Conservation (phyloP, 2,329 filamentous ascomycete species). For the Diaporthe destruens region DNA sequence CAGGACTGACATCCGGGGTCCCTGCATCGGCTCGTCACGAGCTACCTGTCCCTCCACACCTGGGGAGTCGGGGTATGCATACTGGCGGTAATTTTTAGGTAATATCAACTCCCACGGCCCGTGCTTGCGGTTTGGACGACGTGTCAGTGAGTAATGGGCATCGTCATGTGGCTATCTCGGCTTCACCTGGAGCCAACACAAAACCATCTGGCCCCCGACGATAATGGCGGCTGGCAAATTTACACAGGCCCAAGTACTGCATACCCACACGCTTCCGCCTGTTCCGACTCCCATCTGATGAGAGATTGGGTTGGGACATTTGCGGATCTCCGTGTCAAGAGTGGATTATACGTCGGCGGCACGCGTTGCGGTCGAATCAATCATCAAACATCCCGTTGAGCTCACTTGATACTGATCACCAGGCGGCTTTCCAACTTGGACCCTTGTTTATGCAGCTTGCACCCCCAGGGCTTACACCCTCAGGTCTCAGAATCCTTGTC, state of each 20-base stretch:
- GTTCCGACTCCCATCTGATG: background rate
- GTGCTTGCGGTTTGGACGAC: constrained; percentile 27
- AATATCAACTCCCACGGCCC: constrained; percentile 25
- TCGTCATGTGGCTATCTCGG: constrained; percentile 33
- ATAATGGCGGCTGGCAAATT: constrained; percentile 25
- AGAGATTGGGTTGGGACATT: background rate
- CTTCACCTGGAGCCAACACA: constrained; percentile 21
- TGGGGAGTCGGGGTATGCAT: constrained; percentile 28
- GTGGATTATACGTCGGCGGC: background rate
- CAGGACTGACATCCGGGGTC: background rate
- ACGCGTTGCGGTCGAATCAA: background rate
- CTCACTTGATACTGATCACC: background rate
- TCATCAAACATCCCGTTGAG: background rate
- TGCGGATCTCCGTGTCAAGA: background rate
- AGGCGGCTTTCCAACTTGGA: background rate
- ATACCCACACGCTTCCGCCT: background rate
- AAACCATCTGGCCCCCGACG: constrained; percentile 1
- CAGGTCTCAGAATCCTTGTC: background rate
- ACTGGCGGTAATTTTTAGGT: constrained; percentile 24
- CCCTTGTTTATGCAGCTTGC: background rate
- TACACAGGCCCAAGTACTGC: background rate
- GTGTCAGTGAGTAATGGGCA: constrained; percentile 34
- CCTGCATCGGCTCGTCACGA: constrained; percentile 29
- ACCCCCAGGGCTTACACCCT: too few relatives aligned
- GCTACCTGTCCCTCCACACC: constrained; percentile 31